Conservation (phyloP, 345 rosid genomes). For the Odontarrhena argentea region DNA sequence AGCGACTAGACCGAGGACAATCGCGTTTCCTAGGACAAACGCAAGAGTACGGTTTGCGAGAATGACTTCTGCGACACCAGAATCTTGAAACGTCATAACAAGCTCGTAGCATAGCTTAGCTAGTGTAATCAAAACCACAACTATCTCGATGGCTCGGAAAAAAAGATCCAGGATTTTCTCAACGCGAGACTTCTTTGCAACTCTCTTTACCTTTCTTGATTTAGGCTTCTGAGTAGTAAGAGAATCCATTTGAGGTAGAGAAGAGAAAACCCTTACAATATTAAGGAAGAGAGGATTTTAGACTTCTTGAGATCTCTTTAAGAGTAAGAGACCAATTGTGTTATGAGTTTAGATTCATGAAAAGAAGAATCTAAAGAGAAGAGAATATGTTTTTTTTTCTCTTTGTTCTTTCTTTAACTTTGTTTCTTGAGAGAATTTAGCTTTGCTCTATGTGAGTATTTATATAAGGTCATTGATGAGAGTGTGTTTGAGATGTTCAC, state of each 20-base stretch:
- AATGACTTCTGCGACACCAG: slow-evolving; percentile 48
- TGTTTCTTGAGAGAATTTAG: slow-evolving; percentile 35
- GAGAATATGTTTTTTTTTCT: slow-evolving; percentile 25
- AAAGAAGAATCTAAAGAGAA: slow-evolving; percentile 31
- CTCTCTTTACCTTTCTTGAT: slow-evolving; percentile 53
- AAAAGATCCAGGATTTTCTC: slow-evolving; percentile 50
- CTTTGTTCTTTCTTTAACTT: slow-evolving; percentile 22
- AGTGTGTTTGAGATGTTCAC: slow-evolving; percentile 26
- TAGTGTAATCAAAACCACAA: slow-evolving; percentile 50
- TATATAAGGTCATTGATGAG: slow-evolving; percentile 5
- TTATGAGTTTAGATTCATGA: slow-evolving; percentile 21
- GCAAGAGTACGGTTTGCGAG: slow-evolving; percentile 66
- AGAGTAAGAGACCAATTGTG: slow-evolving; percentile 18
- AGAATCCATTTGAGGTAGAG: slow-evolving; percentile 57
- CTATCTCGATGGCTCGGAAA: slow-evolving; percentile 56
- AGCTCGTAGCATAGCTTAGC: slow-evolving; percentile 55
- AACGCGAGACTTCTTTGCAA: slow-evolving; percentile 48
- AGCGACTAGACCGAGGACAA: slow-evolving; percentile 64
- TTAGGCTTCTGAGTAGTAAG: slow-evolving; percentile 47
- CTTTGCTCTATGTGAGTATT: slow-evolving; percentile 24
- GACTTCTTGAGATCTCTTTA: slow-evolving; percentile 19
- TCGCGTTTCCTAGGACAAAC: slow-evolving; percentile 72
- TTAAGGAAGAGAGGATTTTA: not conserved
- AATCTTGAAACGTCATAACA: slow-evolving; percentile 57
- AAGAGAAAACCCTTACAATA: not conserved